Evolutionary conservation across 192 early-diverging fungal species (phyloP).

Genomic region (Powellomyces hirtus): DNA sequence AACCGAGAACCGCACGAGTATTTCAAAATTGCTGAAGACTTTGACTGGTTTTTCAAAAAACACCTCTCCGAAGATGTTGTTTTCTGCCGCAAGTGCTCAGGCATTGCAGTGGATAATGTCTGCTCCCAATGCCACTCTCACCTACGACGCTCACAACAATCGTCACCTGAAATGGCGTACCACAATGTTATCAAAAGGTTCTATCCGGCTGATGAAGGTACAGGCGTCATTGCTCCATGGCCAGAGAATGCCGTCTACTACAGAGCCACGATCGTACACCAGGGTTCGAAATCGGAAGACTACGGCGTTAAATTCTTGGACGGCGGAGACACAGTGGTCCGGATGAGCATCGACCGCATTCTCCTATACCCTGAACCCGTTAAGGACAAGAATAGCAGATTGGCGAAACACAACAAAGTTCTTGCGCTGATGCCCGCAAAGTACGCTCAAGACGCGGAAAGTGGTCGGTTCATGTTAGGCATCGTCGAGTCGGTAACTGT

Average conservation of each 20-base stretch:
- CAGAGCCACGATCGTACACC: background rate
- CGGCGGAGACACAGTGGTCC: background rate
- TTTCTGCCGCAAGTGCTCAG: slow-evolving; percentile 8
- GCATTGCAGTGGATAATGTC: background rate
- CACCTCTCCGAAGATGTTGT: background rate
- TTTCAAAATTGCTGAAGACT: background rate
- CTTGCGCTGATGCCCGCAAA: background rate
- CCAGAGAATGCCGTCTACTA: background rate
- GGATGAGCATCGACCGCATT: background rate
- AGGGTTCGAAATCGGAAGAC: background rate
- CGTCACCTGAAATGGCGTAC: background rate
- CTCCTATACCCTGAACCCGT: background rate
- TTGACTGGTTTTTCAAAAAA: background rate
- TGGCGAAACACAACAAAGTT: background rate
- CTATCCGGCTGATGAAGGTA: background rate
- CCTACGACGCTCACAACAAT: background rate
- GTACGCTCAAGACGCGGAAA: background rate
- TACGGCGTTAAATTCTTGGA: background rate
- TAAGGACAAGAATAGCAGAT: background rate
- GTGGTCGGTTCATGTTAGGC: background rate
- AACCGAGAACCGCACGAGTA: background rate
- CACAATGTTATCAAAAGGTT: slow-evolving; percentile 3
- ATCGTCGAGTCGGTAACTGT: no score
- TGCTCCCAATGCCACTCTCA: background rate
- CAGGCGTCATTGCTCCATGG: background rate